Evolutionary conservation across 1,284 basidiomycete genomes (phyloP).

Genomic region (Boletus smithii): DNA sequence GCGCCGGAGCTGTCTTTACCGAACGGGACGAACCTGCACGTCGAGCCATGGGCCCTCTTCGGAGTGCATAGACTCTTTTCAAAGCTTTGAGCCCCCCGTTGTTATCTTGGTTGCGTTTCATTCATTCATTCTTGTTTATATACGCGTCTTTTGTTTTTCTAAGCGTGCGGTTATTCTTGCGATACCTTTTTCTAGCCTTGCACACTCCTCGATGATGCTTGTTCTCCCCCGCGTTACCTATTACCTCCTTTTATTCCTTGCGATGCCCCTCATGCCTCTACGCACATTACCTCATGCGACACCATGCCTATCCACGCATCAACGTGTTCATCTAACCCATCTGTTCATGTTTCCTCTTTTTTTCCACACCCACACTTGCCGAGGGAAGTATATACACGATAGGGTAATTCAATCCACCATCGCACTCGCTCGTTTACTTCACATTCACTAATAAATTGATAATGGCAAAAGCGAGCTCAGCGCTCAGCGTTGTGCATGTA

Average conservation of each 20-base stretch:
- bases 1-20: constrained; percentile 27
- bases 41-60: constrained; percentile 29
- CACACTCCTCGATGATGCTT: constrained; percentile 7
- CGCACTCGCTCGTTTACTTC: constrained; percentile 11
- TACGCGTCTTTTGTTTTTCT: neutral
- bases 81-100: neutral
- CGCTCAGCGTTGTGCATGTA: neutral
- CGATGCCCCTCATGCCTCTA: constrained; percentile 6
- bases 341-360: constrained; percentile 4
- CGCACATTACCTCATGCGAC: constrained; percentile 7
- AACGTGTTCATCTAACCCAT: constrained; percentile 5
- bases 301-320: constrained; percentile 4
- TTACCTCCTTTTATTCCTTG: constrained; percentile 1
- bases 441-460: neutral
- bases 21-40: constrained; percentile 33
- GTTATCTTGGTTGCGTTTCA: neutral
- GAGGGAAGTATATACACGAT: constrained; percentile 12
- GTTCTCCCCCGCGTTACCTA: neutral
- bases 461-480: too few relatives aligned
- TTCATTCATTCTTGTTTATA: constrained; percentile 12
- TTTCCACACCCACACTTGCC: too few relatives aligned
- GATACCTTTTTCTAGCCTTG: constrained; percentile 14
- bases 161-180: constrained; percentile 6
- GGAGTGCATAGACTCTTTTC: constrained; percentile 15
- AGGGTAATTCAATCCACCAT: constrained; percentile 13